Base-by-base conservation (phyloP, 371 early-diverging fungal genomes). In the Rhizopus microsporus region DNA sequence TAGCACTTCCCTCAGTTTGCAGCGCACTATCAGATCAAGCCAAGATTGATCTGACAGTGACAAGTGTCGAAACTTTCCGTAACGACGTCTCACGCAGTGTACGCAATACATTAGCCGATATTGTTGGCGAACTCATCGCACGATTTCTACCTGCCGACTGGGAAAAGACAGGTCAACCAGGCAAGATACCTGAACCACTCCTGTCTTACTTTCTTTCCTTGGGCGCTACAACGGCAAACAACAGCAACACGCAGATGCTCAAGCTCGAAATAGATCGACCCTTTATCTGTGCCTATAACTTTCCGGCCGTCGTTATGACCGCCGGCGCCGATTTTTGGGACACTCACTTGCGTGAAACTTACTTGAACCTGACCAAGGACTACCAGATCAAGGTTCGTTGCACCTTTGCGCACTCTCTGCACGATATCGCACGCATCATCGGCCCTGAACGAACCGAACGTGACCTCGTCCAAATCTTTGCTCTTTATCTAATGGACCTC, bases 21-120 rank as follows among this genome's bases (percentile, higher is more conserved):
- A 65, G 66, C 9, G 77, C 78, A 1, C 54, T 85, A 29, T 76
- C 81, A 0, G 67, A 68, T 4, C 80, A 79, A 30, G 52, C 69
- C 39, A 77, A 71, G 48, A 57, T 67, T 0, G 63, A 59, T 32
- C 58, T 68, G 46, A 76, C 77, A 5, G 74, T 77, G 6, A 77
- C 79, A 45, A 72, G 75, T 7, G 75, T 81, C 38, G 75, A 77
- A 8, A 57, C 67, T 10, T 83, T 81, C 48, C 68, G 74, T 16
- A 78, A 74, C 15, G 85, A 85, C 42, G 79, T 80, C 23, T 83
- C 83, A 16, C 77, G 82, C 34, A 82, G 77, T 57, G 85, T 85
- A 17, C 79, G 82, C 12, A 83, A 76, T 47, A 74, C 85, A 1
- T 57, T 83, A 60, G 80, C 81, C 30, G 85, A 85, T 46, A 74